These are phyloP conservation scores for Didymella keratinophila DNA, from an alignment of 2,329 filamentous ascomycete genomes.

Conservation along the genomic window DNA sequence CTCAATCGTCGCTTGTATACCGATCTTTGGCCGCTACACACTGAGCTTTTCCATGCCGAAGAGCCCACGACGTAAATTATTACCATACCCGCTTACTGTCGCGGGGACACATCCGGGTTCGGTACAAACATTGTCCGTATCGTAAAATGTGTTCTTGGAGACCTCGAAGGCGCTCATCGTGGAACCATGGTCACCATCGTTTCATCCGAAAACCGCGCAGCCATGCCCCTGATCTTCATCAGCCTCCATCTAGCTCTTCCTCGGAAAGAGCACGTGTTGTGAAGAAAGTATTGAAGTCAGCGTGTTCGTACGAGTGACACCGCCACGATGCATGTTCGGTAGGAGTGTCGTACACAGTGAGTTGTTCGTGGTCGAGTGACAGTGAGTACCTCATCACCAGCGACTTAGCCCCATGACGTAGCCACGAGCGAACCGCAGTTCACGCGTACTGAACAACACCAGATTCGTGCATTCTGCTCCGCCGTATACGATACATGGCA, in stretches of 20 bases:
- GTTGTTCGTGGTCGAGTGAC: background rate
- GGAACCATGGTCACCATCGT: too few relatives aligned
- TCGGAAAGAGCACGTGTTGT: background rate
- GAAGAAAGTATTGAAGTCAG: background rate
- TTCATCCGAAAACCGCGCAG: background rate
- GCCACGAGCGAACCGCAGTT: background rate
- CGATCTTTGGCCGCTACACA: too few relatives aligned
- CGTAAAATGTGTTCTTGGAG: background rate
- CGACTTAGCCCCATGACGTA: constrained; percentile 15
- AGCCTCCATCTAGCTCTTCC: background rate
- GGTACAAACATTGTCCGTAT: too few relatives aligned
- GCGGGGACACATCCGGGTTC: too few relatives aligned
- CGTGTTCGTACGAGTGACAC: constrained; percentile 4
- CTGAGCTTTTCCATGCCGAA: too few relatives aligned
- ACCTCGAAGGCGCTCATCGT: background rate
- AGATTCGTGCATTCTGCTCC: background rate
- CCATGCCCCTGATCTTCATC: constrained; percentile 6
- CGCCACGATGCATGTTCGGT: background rate
- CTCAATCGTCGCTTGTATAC: too few relatives aligned
- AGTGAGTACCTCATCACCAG: background rate
- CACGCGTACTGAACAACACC: background rate
- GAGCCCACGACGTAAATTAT: too few relatives aligned
- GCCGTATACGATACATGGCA: background rate
- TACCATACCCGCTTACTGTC: too few relatives aligned
- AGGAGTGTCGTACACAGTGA: background rate